A percentile compares a stretch with the other conserved stretches of the same genome.
Conservation (phyloP, 768 basidiomycete genomes). For the Collybia mongolica region DNA sequence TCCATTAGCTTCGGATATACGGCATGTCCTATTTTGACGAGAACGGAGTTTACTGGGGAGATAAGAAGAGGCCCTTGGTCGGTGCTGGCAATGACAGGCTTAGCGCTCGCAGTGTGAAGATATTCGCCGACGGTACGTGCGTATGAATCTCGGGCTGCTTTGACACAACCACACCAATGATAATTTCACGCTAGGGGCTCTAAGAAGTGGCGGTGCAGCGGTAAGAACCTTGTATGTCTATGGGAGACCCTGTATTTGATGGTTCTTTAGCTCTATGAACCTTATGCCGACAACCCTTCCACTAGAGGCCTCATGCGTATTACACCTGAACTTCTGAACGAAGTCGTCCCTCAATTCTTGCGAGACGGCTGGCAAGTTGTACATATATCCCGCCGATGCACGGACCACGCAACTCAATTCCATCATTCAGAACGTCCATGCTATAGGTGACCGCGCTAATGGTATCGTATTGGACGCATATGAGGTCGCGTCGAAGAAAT, state of each 20-base stretch:
- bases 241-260: background rate
- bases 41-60: constrained; percentile 60
- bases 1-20: constrained; percentile 43
- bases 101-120: constrained; percentile 58
- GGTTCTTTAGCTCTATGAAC: constrained; percentile 49
- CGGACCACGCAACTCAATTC: background rate
- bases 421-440: constrained; percentile 57
- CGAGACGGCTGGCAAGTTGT: constrained; percentile 75
- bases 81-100: constrained; percentile 48
- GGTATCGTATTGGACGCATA: constrained; percentile 66
- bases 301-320: constrained; percentile 64
- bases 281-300: constrained; percentile 62
- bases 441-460: constrained; percentile 74
- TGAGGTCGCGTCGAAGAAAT: constrained; percentile 43
- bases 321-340: constrained; percentile 46
- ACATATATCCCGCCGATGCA: constrained; percentile 20
- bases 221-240: constrained; percentile 21
- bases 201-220: constrained; percentile 73
- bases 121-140: constrained; percentile 48
- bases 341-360: constrained; percentile 53
- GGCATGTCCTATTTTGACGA: constrained; percentile 59
- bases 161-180: constrained; percentile 9
- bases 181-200: constrained; percentile 42
- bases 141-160: background rate
- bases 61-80: constrained; percentile 37